Base-by-base conservation (phyloP, 192 early-diverging fungal genomes). In the Diversispora eburnea region DNA sequence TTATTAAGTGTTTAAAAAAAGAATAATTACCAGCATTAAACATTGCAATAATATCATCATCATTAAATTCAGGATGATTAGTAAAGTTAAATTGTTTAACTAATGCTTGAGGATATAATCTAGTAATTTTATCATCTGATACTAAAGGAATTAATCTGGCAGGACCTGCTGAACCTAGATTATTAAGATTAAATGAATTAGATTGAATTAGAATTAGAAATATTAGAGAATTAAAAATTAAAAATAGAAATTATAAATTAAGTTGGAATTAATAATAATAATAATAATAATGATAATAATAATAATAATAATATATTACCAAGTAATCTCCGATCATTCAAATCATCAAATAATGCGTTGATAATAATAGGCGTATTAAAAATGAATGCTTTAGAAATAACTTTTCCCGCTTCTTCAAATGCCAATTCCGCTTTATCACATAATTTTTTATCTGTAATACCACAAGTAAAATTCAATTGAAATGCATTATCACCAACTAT, bases 61-160 rank as follows among this genome's bases (percentile, higher is more conserved):
- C 20, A 10, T 33, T 55, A 70, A 68, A 83, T 25, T 67, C 41
- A 7, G 77, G 79, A 15, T 51, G 56, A 6, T 66, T 10, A 15
- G 57, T 3, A 13, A 75, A 19, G n/a, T 59, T 76, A n/a, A 79
- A 76, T 22, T 83, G 82, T 59, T 83, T 83, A n/a, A 83, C 51
- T n/a, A 79, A 47, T 10, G 79, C 67, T 65, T 83, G 82, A 19
- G 82, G 82, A 47, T 79, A 83, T 58, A 80, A 78, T 33, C 82
- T 52, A 15, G 67, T 74, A 48, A 77, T 68, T n/a, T 71, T 72
- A 54, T 83, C 82, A 1, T 46, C 57, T 45, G 33, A 25, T 41
- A 80, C 77, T 71, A 80, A 75, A 9, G 77, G 52, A 49, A 78
- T 75, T 7, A 77, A 75, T 46, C 76, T 61, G 8, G 82, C 47